These are phyloP conservation scores for Hylodesmum podocarpum DNA, from an alignment of 306 rosid genomes.

Conservation along the genomic window DNA sequence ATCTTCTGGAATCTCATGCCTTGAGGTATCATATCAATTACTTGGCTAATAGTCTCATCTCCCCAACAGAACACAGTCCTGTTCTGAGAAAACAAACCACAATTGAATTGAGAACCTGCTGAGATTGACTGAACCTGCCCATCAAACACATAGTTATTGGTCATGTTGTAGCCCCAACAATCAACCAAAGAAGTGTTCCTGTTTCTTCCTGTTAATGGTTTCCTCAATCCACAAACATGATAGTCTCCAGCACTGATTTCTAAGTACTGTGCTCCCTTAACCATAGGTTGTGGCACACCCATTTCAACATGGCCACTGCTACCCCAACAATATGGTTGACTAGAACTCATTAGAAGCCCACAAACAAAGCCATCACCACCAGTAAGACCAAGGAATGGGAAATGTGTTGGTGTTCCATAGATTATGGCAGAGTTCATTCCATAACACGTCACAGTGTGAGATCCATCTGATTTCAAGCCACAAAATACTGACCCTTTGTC, in stretches of 20 bases:
- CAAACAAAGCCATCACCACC: constrained; percentile 93
- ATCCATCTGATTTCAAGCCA: constrained; percentile 83
- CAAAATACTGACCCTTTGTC: constrained; percentile 83
- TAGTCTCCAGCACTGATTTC: constrained; percentile 96
- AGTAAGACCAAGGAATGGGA: constrained; percentile 70
- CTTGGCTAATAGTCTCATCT: background rate
- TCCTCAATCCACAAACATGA: constrained; percentile 64
- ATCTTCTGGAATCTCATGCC: background rate
- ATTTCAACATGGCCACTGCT: constrained; percentile 64
- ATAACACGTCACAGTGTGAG: constrained; percentile 76
- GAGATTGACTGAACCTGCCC: constrained; percentile 1
- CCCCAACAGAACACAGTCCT: constrained; percentile 8
- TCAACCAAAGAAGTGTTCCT: constrained; percentile 5
- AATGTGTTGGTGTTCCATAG: constrained; percentile 67
- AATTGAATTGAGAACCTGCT: constrained; percentile 1
- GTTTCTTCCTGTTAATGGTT: background rate
- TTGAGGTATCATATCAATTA: background rate
- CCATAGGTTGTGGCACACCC: constrained; percentile 93
- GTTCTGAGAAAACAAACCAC: constrained; percentile 1
- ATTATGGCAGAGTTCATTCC: constrained; percentile 81
- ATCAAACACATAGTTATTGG: background rate
- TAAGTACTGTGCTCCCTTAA: constrained; percentile 58
- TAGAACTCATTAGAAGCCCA: constrained; percentile 78
- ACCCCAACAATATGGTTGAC: constrained; percentile 96
- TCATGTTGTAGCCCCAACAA: constrained; percentile 10